phyloP scores from a whole-genome alignment of 805 yeast genomes.

The Starmera quercuum region DNA sequence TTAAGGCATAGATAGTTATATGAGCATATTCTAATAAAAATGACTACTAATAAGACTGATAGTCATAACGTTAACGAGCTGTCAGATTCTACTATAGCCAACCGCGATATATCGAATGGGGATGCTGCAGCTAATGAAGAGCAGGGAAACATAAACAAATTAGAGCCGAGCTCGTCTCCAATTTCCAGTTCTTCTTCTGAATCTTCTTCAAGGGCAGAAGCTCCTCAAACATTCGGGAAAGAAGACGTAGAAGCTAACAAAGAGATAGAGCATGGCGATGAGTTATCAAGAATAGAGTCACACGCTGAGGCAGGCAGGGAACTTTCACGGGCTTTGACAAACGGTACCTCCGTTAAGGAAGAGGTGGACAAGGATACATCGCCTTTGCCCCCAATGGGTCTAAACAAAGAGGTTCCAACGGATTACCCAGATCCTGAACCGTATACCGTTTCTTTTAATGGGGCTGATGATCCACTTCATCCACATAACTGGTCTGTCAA shows the following conservation, averaged over 20 bases:
- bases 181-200: neutral
- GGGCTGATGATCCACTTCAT: constrained; percentile 70
- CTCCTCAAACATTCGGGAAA: constrained; percentile 1
- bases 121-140: too few species aligned
- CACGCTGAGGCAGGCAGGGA: constrained; percentile 21
- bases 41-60: too few species aligned
- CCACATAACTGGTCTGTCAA: constrained; percentile 69
- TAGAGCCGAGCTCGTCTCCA: too few species aligned
- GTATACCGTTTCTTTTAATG: constrained; percentile 68
- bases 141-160: too few species aligned
- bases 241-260: constrained; percentile 1
- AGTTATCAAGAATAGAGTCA: constrained; percentile 6
- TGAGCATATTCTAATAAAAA: too few species aligned
- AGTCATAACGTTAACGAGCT: too few species aligned
- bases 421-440: constrained; percentile 55
- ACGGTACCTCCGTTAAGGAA: constrained; percentile 20
- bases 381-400: constrained; percentile 58
- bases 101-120: too few species aligned
- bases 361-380: constrained; percentile 23
- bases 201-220: constrained; percentile 1
- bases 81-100: too few species aligned
- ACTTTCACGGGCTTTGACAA: constrained; percentile 36
- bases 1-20: too few species aligned
- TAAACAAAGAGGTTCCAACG: constrained; percentile 34
- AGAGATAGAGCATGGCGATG: neutral